Percentiles rank a stretch among this genome's conserved stretches.
These are phyloP conservation scores for Chalciporus sphaerocephalus DNA, from an alignment of 768 basidiomycete genomes.

Conservation along the genomic window DNA sequence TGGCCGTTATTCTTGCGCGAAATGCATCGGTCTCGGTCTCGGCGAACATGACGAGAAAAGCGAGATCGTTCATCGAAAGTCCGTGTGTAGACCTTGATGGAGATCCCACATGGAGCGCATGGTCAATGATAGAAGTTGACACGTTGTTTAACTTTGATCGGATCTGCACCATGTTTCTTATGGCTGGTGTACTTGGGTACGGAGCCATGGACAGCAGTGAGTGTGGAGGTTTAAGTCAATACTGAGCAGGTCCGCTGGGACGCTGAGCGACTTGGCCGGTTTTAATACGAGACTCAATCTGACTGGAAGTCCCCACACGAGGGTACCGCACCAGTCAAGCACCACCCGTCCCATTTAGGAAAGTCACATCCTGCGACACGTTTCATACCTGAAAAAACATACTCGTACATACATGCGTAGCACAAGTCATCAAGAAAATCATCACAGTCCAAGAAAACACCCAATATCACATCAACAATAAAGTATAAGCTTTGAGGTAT, in stretches of 20 bases:
- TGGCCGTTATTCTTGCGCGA: constrained; percentile 12
- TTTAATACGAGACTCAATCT: no score
- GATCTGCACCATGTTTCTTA: not conserved
- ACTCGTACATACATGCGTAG: no score
- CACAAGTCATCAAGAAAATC: no score
- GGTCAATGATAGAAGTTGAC: not conserved
- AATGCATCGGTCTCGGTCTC: constrained; percentile 1
- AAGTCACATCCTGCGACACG: not conserved
- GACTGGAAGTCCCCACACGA: not conserved
- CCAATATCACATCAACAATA: no score
- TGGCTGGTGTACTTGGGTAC: not conserved
- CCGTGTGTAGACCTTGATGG: not conserved
- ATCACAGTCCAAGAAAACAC: no score
- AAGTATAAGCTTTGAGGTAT: no score
- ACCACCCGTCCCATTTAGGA: not conserved
- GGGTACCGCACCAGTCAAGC: not conserved
- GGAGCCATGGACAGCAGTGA: not conserved
- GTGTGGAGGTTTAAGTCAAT: no score
- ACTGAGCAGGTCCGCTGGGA: not conserved
- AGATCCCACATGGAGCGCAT: not conserved
- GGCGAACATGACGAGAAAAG: not conserved
- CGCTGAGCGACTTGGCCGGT: no score
- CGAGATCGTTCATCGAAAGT: not conserved
- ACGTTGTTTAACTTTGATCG: not conserved
- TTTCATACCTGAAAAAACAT: no score